phyloP scores from a whole-genome alignment of 116 monocot genomes.

The Posidonia oceanica region DNA sequence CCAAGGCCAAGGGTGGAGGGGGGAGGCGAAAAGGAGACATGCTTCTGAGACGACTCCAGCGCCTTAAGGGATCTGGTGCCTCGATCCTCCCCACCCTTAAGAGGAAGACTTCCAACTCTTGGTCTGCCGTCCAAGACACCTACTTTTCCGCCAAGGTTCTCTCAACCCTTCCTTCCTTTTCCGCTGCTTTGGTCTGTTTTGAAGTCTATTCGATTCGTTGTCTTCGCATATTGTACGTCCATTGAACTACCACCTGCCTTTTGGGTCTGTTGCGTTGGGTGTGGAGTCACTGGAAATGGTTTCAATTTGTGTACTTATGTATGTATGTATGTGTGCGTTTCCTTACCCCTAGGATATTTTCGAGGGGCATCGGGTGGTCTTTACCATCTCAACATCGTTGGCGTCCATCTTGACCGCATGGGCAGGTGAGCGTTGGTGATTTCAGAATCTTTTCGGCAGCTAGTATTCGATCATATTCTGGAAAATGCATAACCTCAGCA shows the following conservation, averaged over 20 bases:
- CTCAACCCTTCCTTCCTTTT: neutral
- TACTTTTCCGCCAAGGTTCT: conserved; percentile 79
- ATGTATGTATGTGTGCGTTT: neutral
- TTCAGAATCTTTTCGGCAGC: neutral
- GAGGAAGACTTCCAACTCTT: conserved; percentile 62
- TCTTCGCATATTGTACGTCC: too few relatives aligned
- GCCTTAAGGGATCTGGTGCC: neutral
- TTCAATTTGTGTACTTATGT: neutral
- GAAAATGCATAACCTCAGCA: too few relatives aligned
- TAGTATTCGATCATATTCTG: too few relatives aligned
- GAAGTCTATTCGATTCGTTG: neutral
- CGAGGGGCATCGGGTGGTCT: conserved; percentile 81
- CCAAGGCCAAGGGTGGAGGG: too few relatives aligned
- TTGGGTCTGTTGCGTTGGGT: neutral
- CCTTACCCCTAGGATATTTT: conserved; percentile 47
- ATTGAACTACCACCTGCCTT: too few relatives aligned
- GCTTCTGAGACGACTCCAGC: conserved; percentile 6
- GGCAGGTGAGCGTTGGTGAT: conserved; percentile 45
- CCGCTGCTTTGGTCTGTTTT: neutral
- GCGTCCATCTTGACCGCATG: conserved; percentile 89
- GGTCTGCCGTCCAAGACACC: conserved; percentile 78
- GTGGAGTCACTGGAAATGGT: neutral
- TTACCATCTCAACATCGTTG: conserved; percentile 78
- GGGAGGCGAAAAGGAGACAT: neutral
- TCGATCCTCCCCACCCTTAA: conserved; percentile 32